phyloP scores from a whole-genome alignment of 352 stramenopile genomes.

The Albugo laibachii region DNA sequence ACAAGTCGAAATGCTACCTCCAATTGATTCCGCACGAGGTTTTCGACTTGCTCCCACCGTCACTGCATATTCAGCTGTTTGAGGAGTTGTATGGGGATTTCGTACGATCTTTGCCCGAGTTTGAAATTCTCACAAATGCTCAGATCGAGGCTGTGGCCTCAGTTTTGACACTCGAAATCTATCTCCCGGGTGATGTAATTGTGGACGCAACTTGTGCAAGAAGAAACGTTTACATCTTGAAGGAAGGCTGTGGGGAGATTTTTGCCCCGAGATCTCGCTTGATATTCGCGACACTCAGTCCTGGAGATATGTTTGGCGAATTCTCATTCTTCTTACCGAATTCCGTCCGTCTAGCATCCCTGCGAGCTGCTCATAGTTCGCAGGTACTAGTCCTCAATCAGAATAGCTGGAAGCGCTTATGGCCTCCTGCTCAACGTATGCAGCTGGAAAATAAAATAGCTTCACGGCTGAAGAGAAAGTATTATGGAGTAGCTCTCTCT shows the following conservation, averaged over 20 bases:
- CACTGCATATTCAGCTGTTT: slow-evolving; percentile 18
- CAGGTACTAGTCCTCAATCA: slow-evolving; percentile 39
- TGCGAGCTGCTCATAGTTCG: slow-evolving; percentile 29
- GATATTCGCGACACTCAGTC: slow-evolving; percentile 14
- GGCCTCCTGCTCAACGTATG: slow-evolving; percentile 15
- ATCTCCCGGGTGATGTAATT: slow-evolving; percentile 35
- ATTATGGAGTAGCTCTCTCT: slow-evolving; percentile 11
- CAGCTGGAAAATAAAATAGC: slow-evolving; percentile 23
- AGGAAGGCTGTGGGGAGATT: slow-evolving; percentile 23
- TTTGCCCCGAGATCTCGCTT: slow-evolving; percentile 16
- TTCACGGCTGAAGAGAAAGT: slow-evolving; percentile 16
- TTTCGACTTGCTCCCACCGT: slow-evolving; percentile 22
- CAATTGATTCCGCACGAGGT: slow-evolving; percentile 16
- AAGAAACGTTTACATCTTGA: slow-evolving; percentile 26
- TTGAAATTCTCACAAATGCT: slow-evolving; percentile 13
- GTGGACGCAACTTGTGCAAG: slow-evolving; percentile 22
- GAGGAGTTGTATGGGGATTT: slow-evolving; percentile 28
- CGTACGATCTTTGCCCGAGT: slow-evolving; percentile 16
- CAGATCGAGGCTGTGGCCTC: slow-evolving; percentile 31
- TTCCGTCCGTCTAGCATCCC: slow-evolving; percentile 18
- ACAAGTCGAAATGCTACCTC: slow-evolving; percentile 31
- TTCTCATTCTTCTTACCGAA: slow-evolving; percentile 38
- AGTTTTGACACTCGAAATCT: slow-evolving; percentile 33
- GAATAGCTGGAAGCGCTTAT: slow-evolving; percentile 24
- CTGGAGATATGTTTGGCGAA: slow-evolving; percentile 29